Evolutionary conservation across 2,329 filamentous ascomycete species (phyloP), one percentile per base, ranked within the genome.

Genomic region (Curvularia sp.): DNA sequence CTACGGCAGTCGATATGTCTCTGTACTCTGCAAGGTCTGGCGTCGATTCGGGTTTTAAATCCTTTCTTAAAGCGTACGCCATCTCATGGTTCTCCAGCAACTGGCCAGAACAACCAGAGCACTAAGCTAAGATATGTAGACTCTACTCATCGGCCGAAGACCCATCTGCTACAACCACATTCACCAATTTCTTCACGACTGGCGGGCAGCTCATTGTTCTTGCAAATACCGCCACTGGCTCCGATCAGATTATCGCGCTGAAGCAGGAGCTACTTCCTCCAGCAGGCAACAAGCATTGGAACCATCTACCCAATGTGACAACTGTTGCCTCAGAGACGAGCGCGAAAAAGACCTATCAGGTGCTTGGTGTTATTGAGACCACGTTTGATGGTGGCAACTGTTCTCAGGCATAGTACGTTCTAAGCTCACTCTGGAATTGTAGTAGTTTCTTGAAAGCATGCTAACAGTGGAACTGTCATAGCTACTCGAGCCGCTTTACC

Each of bases 391-490:
- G 52, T 13, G 52, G 52, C 36, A 55, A 55, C 27, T 55, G 52
- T 19, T 55, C 52, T 55, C 36, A 43, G 36, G 52, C 52, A 25
- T 55, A 55, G 52, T 55, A 55, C 4, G 52, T 43, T n/a, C 21
- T 4, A 49, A 34, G 15, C n/a, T 12, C n/a, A 49, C 1, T 18
- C 1, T 25, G 3, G 36, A 19, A 49, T 13, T 34, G 1, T 49
- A 25, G 19, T 32, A 19, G 25, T 39, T 39, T 39, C 8, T 27
- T 21, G 9, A 5, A 48, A 19, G 6, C 3, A 49, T 32, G n/a
- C 52, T 55, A 34, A 55, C 28, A 34, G 12, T 21, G 6, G 7
- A 19, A 43, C 15, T 38, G 23, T 12, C 23, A 30, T 12, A 55
- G 52, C 52, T 55, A 55, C 21, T 55, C 52, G 21, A 55, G 36